Evolutionary conservation across 176 grass and related monocot species (phyloP).

Genomic region (Cocos nucifera): DNA sequence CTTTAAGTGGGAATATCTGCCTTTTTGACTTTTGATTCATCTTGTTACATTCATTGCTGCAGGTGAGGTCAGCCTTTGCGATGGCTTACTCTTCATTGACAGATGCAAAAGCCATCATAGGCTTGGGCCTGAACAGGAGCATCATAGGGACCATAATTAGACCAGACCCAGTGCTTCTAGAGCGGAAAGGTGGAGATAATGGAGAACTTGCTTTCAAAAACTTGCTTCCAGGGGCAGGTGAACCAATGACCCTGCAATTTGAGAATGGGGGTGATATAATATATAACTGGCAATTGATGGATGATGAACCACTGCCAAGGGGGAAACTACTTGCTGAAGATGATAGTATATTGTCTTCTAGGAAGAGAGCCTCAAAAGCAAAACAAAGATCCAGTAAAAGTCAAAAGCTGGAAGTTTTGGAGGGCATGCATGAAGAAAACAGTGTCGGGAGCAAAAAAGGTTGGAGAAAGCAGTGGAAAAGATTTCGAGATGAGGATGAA

Average conservation of each 20-base stretch:
- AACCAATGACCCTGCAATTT: slow-evolving; percentile 36
- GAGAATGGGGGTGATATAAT: slow-evolving; percentile 34
- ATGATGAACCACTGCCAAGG: slow-evolving; percentile 88
- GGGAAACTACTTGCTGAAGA: slow-evolving; percentile 32
- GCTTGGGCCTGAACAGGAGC: slow-evolving; percentile 59
- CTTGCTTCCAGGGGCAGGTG: slow-evolving; percentile 52
- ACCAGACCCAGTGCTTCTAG: slow-evolving; percentile 63
- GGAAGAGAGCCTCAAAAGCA: slow-evolving; percentile 47
- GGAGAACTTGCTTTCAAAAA: slow-evolving; percentile 20
- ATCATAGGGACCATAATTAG: slow-evolving; percentile 85
- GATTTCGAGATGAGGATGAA: background rate
- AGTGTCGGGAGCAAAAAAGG: slow-evolving; percentile 15
- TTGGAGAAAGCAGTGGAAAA: slow-evolving; percentile 20
- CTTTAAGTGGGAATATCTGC: no score
- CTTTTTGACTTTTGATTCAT: no score
- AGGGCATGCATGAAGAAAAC: slow-evolving; percentile 23
- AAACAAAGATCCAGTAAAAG: slow-evolving; percentile 43
- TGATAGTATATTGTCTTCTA: slow-evolving; percentile 25
- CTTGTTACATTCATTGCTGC: slow-evolving; percentile 1
- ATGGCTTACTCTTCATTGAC: slow-evolving; percentile 75
- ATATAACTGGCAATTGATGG: slow-evolving; percentile 85
- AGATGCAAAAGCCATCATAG: slow-evolving; percentile 51
- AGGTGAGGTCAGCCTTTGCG: slow-evolving; percentile 94
- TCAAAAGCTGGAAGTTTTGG: slow-evolving; percentile 14
- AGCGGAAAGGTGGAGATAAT: slow-evolving; percentile 65